These are phyloP conservation scores for Wickerhamiella pararugosa DNA, from an alignment of 1,139 yeast genomes.

Conservation along the genomic window DNA sequence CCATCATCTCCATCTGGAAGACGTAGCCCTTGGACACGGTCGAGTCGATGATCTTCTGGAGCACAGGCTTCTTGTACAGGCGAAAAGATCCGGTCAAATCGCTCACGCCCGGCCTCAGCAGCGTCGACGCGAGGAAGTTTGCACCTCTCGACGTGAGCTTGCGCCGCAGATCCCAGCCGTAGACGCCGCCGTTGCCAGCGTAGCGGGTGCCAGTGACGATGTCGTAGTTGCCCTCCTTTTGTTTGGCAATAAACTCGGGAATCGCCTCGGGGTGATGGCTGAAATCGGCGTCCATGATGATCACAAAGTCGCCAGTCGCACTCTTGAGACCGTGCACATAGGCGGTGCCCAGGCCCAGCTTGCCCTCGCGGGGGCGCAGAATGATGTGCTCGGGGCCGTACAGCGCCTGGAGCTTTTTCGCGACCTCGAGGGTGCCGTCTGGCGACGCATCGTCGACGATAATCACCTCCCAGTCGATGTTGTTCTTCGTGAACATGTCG, in stretches of 20 bases:
- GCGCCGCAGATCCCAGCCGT: constrained; percentile 75
- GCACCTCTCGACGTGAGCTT: constrained; percentile 72
- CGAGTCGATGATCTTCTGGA: constrained; percentile 50
- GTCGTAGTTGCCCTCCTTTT: constrained; percentile 48
- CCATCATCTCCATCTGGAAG: constrained; percentile 87
- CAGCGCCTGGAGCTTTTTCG: constrained; percentile 44
- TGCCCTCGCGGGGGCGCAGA: constrained; percentile 62
- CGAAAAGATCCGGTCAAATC: constrained; percentile 73
- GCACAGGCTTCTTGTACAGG: constrained; percentile 55
- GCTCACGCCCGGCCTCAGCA: constrained; percentile 57
- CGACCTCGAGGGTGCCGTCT: constrained; percentile 68
- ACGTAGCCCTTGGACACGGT: constrained; percentile 72
- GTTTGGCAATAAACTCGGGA: constrained; percentile 59
- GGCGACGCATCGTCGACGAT: constrained; percentile 75
- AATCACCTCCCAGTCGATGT: constrained; percentile 60
- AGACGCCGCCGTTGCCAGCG: constrained; percentile 72
- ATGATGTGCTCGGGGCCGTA: constrained; percentile 53
- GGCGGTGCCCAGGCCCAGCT: constrained; percentile 71
- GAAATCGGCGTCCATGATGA: constrained; percentile 79
- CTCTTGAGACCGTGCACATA: constrained; percentile 64
- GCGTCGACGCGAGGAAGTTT: constrained; percentile 59
- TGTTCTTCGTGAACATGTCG: constrained; percentile 45
- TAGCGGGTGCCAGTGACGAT: constrained; percentile 80
- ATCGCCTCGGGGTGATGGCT: constrained; percentile 68
- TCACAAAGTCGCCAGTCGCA: constrained; percentile 61